These are phyloP conservation scores for Blastobotrys chiropterorum DNA, from an alignment of 805 yeast species.

Conservation along the genomic window DNA sequence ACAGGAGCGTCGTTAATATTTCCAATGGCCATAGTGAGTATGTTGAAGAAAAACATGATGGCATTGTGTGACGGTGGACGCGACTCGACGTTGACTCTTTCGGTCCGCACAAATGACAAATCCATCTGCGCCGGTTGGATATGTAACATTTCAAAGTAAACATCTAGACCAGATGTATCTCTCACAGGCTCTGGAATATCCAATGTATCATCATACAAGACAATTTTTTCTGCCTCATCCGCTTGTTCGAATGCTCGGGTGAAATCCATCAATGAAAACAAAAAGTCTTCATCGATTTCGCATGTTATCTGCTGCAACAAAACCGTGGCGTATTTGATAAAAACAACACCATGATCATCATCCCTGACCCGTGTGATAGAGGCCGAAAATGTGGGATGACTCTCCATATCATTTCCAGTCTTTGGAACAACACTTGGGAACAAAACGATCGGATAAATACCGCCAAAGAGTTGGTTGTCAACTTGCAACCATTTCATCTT, in stretches of 20 bases:
- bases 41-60: slow-evolving; percentile 69
- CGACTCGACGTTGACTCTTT: slow-evolving; percentile 62
- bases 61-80: slow-evolving; percentile 56
- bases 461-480: slow-evolving; percentile 86
- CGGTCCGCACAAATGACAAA: slow-evolving; percentile 86
- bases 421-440: slow-evolving; percentile 90
- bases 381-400: slow-evolving; percentile 86
- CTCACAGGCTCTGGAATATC: slow-evolving; percentile 65
- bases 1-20: slow-evolving; percentile 97
- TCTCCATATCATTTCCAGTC: slow-evolving; percentile 72
- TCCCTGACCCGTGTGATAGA: slow-evolving; percentile 81
- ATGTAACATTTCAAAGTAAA: slow-evolving; percentile 88
- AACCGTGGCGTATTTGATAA: slow-evolving; percentile 85
- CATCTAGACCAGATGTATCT: slow-evolving; percentile 54
- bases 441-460: slow-evolving; percentile 77
- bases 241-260: slow-evolving; percentile 66
- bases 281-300: slow-evolving; percentile 90
- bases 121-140: slow-evolving; percentile 88
- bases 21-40: slow-evolving; percentile 93
- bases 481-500: slow-evolving; percentile 92
- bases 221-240: slow-evolving; percentile 31
- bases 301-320: slow-evolving; percentile 85
- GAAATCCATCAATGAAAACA: slow-evolving; percentile 75
- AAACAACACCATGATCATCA: slow-evolving; percentile 82
- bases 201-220: slow-evolving; percentile 56